These are phyloP conservation scores for Mycena indigotica DNA, from an alignment of 768 basidiomycete genomes.

Conservation along the genomic window DNA sequence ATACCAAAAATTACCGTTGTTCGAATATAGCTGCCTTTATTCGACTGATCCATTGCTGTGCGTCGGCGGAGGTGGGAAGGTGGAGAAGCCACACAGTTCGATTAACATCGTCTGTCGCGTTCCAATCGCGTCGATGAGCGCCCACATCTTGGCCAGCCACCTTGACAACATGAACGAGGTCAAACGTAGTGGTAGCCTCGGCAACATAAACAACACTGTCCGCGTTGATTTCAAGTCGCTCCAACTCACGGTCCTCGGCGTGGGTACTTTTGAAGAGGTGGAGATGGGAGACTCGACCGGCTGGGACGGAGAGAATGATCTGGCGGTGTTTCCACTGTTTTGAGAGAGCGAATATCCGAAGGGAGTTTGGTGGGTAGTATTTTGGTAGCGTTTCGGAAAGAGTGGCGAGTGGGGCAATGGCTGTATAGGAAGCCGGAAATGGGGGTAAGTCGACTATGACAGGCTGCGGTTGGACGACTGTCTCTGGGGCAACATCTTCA, in stretches of 20 bases:
- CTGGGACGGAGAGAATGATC: slow-evolving; percentile 33
- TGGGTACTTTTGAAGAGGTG: slow-evolving; percentile 70
- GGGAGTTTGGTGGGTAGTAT: slow-evolving; percentile 65
- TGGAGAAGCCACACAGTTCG: slow-evolving; percentile 73
- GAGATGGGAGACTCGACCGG: slow-evolving; percentile 55
- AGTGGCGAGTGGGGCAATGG: slow-evolving; percentile 55
- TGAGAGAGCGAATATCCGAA: slow-evolving; percentile 72
- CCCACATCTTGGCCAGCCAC: slow-evolving; percentile 67
- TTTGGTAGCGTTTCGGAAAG: slow-evolving; percentile 62
- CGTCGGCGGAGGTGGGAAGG: slow-evolving; percentile 58
- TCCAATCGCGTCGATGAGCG: slow-evolving; percentile 45
- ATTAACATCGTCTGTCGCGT: slow-evolving; percentile 47
- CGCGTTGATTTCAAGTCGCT: slow-evolving; percentile 75
- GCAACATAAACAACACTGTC: slow-evolving; percentile 76
- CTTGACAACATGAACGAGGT: slow-evolving; percentile 61
- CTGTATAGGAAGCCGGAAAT: slow-evolving; percentile 61
- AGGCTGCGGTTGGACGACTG: slow-evolving; percentile 27
- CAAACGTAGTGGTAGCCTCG: slow-evolving; percentile 35
- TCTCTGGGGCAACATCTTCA: slow-evolving; percentile 40
- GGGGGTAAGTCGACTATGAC: slow-evolving; percentile 49
- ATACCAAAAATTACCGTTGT: slow-evolving; percentile 53
- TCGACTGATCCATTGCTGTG: slow-evolving; percentile 74
- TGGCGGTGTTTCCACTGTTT: slow-evolving; percentile 28
- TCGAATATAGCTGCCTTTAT: slow-evolving; percentile 74
- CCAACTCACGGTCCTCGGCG: slow-evolving; percentile 67